Base-by-base conservation (phyloP, 129 eudicot genomes). In the Flaveria robusta region DNA sequence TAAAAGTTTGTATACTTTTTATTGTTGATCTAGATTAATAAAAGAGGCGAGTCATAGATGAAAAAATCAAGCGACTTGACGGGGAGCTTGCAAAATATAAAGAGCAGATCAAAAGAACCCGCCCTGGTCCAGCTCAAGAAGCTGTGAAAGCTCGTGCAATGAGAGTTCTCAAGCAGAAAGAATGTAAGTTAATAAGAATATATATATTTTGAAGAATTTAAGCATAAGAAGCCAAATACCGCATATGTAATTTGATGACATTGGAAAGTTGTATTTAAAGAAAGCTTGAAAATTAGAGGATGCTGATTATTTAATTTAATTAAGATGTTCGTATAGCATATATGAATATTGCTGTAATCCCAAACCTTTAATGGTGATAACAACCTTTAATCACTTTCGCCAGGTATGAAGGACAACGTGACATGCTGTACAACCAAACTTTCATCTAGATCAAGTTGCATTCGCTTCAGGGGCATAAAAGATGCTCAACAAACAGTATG, bases 401-500 rank as follows among this genome's bases (percentile, higher is more conserved):
- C 79, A 92, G 98, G 98, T 90, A 90, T 68, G 98, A 92, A 82
- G 96, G 96, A 65, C 98, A 92, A 55, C 96, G 98, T 19, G 98
- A 92, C 72, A 92, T 92, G 98, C 92, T 92, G 31, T 92, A 90
- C 85, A 92, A 90, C 74, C 98, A 92, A 82, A 92, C 98, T 3
- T 92, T 87, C 72, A 92, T 74, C 88, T 92, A 41, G 98, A 92
- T 77, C 98, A 92, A 86, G 96, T 88, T 74, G 82, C 98, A 79
- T 92, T 92, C 83, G 98, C 98, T 76, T 83, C 96, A 22, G 98
- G 86, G 98, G 94, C 65, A 86, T 92, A 41, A 92, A 90, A 85
- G 96, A 92, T 86, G 98, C 98, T 79, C 98, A 92, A 45, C 94
- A 92, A 86, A 92, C 98, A 62, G 98, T 92, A 89, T 66, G 93